Evolutionary conservation across 306 rosid species (phyloP).

Genomic region (Senna siamea): DNA sequence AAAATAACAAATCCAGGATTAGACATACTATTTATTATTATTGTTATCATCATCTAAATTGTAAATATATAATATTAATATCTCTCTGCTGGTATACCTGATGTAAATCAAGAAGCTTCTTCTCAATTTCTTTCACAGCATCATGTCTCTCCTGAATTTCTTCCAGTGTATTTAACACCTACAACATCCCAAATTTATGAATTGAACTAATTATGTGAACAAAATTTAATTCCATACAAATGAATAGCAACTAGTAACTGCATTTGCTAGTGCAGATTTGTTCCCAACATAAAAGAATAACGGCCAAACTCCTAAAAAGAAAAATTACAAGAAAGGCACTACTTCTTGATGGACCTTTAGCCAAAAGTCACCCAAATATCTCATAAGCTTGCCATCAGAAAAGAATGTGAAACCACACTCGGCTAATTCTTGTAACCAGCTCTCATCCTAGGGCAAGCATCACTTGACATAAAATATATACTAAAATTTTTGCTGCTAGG

Average conservation of each 20-base stretch:
- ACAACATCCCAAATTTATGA: conserved; percentile 34
- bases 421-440: background rate
- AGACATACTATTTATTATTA: conserved; percentile 2
- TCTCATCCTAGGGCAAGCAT: no score
- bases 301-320: conserved; percentile 2
- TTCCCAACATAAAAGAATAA: conserved; percentile 25
- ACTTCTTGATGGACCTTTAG: background rate
- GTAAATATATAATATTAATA: background rate
- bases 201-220: conserved; percentile 14
- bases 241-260: background rate
- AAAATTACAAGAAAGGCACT: conserved; percentile 17
- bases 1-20: conserved; percentile 27
- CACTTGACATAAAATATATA: no score
- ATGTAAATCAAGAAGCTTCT: conserved; percentile 90
- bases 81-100: conserved; percentile 59
- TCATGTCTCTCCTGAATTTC: conserved; percentile 98
- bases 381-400: no score
- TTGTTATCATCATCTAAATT: background rate
- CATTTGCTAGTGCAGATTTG: conserved; percentile 6
- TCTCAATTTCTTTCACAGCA: conserved; percentile 90
- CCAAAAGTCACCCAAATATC: no score
- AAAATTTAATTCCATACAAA: conserved; percentile 17
- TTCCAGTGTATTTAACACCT: conserved; percentile 85
- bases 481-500: background rate
- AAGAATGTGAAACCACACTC: no score